These are phyloP conservation scores for Capsella rubella DNA, from an alignment of 441 rosid species.

Conservation along the genomic window DNA sequence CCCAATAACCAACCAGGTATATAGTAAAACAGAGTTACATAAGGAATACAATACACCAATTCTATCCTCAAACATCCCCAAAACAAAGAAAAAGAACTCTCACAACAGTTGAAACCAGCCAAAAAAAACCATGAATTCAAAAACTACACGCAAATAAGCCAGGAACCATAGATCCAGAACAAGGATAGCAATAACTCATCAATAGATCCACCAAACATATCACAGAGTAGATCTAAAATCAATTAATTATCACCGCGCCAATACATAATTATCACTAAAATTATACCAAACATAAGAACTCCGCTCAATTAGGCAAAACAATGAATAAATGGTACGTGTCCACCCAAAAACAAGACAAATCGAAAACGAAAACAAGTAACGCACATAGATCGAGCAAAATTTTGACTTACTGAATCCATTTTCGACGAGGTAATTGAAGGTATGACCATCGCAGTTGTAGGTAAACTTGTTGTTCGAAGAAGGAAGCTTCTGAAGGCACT, in stretches of 20 bases:
- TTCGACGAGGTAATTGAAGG: slow-evolving; percentile 80
- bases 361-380: background rate
- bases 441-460: slow-evolving; percentile 80
- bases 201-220: slow-evolving; percentile 29
- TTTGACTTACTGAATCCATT: slow-evolving; percentile 64
- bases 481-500: slow-evolving; percentile 89
- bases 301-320: background rate
- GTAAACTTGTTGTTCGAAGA: slow-evolving; percentile 75
- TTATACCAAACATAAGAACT: slow-evolving; percentile 9
- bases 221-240: slow-evolving; percentile 28
- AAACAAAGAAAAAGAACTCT: background rate
- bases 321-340: background rate
- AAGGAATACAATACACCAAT: slow-evolving; percentile 10
- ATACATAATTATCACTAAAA: slow-evolving; percentile 6
- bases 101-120: background rate
- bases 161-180: slow-evolving; percentile 40
- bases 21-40: slow-evolving; percentile 8
- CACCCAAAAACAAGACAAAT: background rate
- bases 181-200: background rate
- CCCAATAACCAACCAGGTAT: background rate
- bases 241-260: background rate
- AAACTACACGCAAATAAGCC: slow-evolving; percentile 17
- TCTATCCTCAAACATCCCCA: background rate
- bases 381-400: slow-evolving; percentile 24
- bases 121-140: background rate